These are phyloP conservation scores for Tarenaya hassleriana DNA, from an alignment of 345 rosid species.

Conservation along the genomic window DNA sequence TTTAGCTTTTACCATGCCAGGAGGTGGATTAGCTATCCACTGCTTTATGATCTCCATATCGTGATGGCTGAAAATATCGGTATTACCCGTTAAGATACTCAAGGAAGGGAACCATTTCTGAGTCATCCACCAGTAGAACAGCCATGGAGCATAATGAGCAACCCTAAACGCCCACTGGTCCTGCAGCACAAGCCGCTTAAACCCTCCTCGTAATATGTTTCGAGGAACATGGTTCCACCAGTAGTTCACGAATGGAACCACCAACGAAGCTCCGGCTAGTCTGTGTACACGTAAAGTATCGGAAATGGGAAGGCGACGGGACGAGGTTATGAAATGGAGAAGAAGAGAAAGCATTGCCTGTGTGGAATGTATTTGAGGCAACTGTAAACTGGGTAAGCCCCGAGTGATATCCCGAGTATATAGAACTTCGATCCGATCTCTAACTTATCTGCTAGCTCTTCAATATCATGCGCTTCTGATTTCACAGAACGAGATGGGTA, in stretches of 20 bases:
- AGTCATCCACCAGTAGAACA: conserved; percentile 60
- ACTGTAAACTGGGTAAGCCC: conserved; percentile 41
- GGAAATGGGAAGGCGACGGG: not conserved
- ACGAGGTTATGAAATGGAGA: not conserved
- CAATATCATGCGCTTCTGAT: conserved; percentile 43
- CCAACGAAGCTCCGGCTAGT: conserved; percentile 42
- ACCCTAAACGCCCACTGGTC: conserved; percentile 51
- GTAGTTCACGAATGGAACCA: conserved; percentile 47
- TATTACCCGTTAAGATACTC: conserved; percentile 19
- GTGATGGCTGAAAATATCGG: conserved; percentile 23
- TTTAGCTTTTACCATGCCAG: conserved; percentile 34
- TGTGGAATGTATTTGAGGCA: conserved; percentile 60
- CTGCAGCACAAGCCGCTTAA: conserved; percentile 25
- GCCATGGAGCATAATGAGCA: conserved; percentile 56
- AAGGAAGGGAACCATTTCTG: conserved; percentile 45
- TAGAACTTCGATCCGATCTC: conserved; percentile 42
- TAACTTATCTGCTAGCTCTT: conserved; percentile 59
- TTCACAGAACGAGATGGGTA: conserved; percentile 39
- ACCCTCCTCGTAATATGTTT: conserved; percentile 37
- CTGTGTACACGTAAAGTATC: conserved; percentile 8
- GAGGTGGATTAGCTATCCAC: conserved; percentile 29
- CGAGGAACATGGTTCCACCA: conserved; percentile 51
- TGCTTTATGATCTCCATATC: conserved; percentile 35
- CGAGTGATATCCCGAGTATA: conserved; percentile 47
- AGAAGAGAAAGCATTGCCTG: conserved; percentile 29